Evolutionary conservation across 2,329 filamentous ascomycete species (phyloP).

Genomic region (Exophiala sp.): DNA sequence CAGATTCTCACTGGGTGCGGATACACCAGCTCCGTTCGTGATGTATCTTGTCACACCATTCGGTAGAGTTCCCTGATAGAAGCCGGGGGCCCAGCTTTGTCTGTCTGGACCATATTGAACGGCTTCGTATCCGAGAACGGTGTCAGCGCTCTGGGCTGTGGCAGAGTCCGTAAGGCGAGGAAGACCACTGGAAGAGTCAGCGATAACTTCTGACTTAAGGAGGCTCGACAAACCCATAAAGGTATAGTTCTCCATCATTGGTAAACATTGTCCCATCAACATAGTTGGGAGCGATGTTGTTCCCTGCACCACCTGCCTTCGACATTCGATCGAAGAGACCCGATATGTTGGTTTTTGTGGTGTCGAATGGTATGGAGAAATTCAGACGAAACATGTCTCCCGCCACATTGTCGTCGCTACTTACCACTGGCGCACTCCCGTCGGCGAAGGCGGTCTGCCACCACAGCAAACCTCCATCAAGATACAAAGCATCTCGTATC

Average conservation of each 20-base stretch:
- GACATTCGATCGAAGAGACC: slow-evolving; percentile 46
- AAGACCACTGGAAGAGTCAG: slow-evolving; percentile 43
- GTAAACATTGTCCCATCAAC: slow-evolving; percentile 59
- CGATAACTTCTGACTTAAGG: not conserved
- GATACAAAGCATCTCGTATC: slow-evolving; percentile 24
- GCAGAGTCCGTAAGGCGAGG: slow-evolving; percentile 34
- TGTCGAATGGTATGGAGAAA: slow-evolving; percentile 53
- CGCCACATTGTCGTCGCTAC: slow-evolving; percentile 26
- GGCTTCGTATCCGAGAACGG: slow-evolving; percentile 48
- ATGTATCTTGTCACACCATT: slow-evolving; percentile 54
- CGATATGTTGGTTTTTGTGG: slow-evolving; percentile 49
- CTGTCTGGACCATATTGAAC: slow-evolving; percentile 49
- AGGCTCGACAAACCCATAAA: slow-evolving; percentile 45
- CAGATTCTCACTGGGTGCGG: slow-evolving; percentile 62
- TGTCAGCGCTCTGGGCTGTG: slow-evolving; percentile 33
- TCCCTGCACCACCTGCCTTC: slow-evolving; percentile 43
- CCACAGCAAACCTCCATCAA: slow-evolving; percentile 25
- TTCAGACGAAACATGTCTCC: slow-evolving; percentile 55
- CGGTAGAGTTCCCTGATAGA: slow-evolving; percentile 40
- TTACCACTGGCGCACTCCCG: slow-evolving; percentile 24
- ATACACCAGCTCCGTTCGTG: slow-evolving; percentile 58
- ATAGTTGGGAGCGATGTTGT: slow-evolving; percentile 46
- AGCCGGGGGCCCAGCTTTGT: slow-evolving; percentile 42
- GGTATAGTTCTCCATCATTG: slow-evolving; percentile 58
- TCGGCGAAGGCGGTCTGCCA: slow-evolving; percentile 27